Evolutionary conservation across 192 early-diverging fungal species (phyloP).

Genomic region (Coemansia sp.): DNA sequence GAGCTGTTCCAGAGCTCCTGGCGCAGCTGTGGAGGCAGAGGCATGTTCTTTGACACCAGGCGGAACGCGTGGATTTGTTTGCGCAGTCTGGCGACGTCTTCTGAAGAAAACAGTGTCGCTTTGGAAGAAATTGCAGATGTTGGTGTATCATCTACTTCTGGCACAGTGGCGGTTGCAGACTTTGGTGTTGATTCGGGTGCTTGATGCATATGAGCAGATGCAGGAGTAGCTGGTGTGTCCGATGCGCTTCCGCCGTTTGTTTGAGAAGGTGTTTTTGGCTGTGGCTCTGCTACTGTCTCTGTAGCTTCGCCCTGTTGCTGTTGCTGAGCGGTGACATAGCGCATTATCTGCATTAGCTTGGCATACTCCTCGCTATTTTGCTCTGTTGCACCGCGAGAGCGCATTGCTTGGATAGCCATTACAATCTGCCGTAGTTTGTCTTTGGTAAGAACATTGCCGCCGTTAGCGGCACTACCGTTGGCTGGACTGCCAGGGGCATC

Average conservation of each 20-base stretch:
- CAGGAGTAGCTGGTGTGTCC: constrained; percentile 9
- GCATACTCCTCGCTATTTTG: constrained; percentile 73
- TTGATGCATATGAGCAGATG: constrained; percentile 4
- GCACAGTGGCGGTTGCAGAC: constrained; percentile 3
- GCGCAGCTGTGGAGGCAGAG: constrained; percentile 69
- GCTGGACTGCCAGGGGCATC: constrained; percentile 1
- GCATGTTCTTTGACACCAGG: constrained; percentile 73
- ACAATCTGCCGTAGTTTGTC: constrained; percentile 34
- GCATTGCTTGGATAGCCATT: constrained; percentile 52
- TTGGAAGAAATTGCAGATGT: background rate
- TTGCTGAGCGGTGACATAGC: constrained; percentile 39
- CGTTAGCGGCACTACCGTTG: background rate
- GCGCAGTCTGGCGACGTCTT: constrained; percentile 69
- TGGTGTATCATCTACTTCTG: constrained; percentile 4
- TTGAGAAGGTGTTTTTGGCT: constrained; percentile 26
- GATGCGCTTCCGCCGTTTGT: constrained; percentile 16
- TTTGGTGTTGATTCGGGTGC: constrained; percentile 10
- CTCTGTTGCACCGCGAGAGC: constrained; percentile 72
- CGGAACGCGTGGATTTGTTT: constrained; percentile 86
- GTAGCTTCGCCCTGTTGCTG: constrained; percentile 45
- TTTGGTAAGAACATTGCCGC: constrained; percentile 19
- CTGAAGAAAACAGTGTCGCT: constrained; percentile 47
- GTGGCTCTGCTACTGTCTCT: background rate
- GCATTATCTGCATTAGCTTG: constrained; percentile 58
- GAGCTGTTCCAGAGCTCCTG: constrained; percentile 62